Base-by-base conservation (phyloP, 768 basidiomycete genomes). In the Boletus sp. region DNA sequence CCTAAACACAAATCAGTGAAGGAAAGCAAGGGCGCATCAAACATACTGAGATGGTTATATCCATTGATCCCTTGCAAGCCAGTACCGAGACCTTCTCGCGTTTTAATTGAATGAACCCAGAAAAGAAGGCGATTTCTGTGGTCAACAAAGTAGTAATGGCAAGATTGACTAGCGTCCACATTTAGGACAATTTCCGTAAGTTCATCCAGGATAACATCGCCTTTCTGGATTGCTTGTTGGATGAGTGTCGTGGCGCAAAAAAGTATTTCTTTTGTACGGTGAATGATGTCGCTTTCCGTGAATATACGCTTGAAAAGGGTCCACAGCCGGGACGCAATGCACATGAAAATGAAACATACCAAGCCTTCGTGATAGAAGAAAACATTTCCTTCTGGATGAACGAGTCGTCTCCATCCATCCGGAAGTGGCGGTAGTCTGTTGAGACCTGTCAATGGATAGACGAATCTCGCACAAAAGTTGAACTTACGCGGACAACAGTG, bases 341-440 rank as follows among this genome's bases (percentile, higher is more conserved):
- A 35, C 8, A n/a, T 1, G 19, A 37, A 35, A 33, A 33, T 14
- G 35, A 39, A 34, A 33, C 56, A 11, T 9, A 58, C 57, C 2
- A 58, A 30, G 47, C 10, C 29, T 58, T 52, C 41, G 19, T 58
- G 56, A 25, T 58, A 58, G 19, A 58, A 57, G n/a, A 51, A 13
- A 25, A 47, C 45, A 4, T 25, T 32, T 5, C 57, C 57, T 58
- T 59, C 57, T 1, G 57, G 57, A 35, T 58, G 57, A 21, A 58
- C 38, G 34, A 53, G 29, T 9, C 57, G 38, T 7, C 21, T 57
- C 60, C 48, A 61, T 32, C 41, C 48, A 4, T 52, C 48, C 9
- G 37, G 17, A 34, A 38, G 43, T n/a, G 5, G 2, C 1, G 42
- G 34, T 19, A 59, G 15, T 39, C 59, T 40, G 29, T 46, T 15